These are phyloP conservation scores for Raphanus raphanistrum DNA, from an alignment of 345 rosid genomes.

Conservation along the genomic window DNA sequence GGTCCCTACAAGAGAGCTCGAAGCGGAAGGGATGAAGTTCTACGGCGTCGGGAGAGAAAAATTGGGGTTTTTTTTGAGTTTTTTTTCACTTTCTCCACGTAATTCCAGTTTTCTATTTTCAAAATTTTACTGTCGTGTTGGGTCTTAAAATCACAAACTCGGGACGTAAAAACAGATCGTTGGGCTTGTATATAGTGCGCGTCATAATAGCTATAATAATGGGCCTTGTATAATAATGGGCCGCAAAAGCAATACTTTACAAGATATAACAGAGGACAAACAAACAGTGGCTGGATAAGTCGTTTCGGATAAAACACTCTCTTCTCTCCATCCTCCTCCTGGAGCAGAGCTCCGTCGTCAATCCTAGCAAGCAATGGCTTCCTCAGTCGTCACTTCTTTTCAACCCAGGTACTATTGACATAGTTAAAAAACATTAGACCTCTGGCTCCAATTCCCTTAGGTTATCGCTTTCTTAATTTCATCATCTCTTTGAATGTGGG, in stretches of 20 bases:
- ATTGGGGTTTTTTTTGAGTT: too few relatives aligned
- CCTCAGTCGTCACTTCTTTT: constrained; percentile 59
- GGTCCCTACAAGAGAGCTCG: too few relatives aligned
- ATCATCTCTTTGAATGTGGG: neutral
- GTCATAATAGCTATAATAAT: neutral
- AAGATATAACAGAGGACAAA: neutral
- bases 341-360: constrained; percentile 41
- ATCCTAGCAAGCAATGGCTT: constrained; percentile 51
- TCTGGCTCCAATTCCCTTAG: neutral
- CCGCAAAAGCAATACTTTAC: neutral
- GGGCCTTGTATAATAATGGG: constrained; percentile 25
- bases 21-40: too few relatives aligned
- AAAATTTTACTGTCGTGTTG: neutral
- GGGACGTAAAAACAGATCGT: neutral
- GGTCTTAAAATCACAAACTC: neutral
- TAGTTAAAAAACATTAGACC: neutral
- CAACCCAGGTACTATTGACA: constrained; percentile 52
- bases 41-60: too few relatives aligned
- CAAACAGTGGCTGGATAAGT: constrained; percentile 5
- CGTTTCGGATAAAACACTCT: constrained; percentile 27
- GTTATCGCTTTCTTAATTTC: constrained; percentile 2
- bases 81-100: neutral
- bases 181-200: constrained; percentile 4
- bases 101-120: neutral
- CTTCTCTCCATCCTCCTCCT: constrained; percentile 18